A percentile compares a stretch with the other conserved stretches of the same genome.
phyloP scores from a whole-genome alignment of 163 green algal genomes.

The Scenedesmus sp. region DNA sequence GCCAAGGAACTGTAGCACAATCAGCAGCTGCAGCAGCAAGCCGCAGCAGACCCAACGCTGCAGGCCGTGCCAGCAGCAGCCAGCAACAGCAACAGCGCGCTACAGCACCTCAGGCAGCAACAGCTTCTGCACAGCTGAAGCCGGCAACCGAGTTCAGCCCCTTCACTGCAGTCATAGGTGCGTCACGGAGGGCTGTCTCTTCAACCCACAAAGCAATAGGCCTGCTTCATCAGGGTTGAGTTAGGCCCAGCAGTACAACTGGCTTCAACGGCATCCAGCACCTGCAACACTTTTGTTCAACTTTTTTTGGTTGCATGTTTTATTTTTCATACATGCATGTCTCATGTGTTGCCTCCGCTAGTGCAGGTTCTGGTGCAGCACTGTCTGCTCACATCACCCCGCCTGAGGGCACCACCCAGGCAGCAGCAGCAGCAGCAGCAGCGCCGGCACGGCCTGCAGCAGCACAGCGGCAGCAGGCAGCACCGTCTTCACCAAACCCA shows the following conservation, averaged over 20 bases:
- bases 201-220: neutral
- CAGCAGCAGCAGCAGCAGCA: neutral
- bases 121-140: slow-evolving; percentile 1
- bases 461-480: neutral
- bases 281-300: too few relatives aligned
- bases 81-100: slow-evolving; percentile 5
- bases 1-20: neutral
- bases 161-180: slow-evolving; percentile 43
- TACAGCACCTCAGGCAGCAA: neutral
- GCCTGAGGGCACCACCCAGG: neutral
- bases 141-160: slow-evolving; percentile 42
- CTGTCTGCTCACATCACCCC: neutral
- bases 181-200: neutral
- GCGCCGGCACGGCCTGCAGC: neutral
- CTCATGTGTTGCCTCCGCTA: neutral
- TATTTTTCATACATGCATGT: too few relatives aligned
- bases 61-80: neutral
- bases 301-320: too few relatives aligned
- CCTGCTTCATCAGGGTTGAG: too few relatives aligned
- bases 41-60: neutral
- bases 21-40: slow-evolving; percentile 22
- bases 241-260: too few relatives aligned
- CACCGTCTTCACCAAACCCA: neutral
- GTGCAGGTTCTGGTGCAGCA: slow-evolving; percentile 35
- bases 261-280: too few relatives aligned